phyloP scores from a whole-genome alignment of 2,329 filamentous ascomycete species.

The Ustilaginoidea virens region DNA sequence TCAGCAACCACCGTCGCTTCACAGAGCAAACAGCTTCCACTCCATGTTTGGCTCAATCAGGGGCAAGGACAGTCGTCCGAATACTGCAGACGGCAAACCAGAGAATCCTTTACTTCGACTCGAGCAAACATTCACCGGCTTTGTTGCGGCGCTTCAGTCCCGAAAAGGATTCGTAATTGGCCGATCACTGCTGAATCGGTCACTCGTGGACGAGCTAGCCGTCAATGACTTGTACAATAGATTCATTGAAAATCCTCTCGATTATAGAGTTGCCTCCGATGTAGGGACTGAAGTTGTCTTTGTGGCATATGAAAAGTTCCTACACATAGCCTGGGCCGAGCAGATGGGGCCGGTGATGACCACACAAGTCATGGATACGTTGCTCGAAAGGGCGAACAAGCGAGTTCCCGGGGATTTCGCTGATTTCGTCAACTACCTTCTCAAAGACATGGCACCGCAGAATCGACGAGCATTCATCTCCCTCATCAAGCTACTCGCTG shows the following conservation, averaged over 20 bases:
- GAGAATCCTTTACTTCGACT: conserved; percentile 56
- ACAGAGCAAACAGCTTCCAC: conserved; percentile 30
- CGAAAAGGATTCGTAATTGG: conserved; percentile 80
- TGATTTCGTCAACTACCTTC: conserved; percentile 50
- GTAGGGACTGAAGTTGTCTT: conserved; percentile 73
- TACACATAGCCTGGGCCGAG: conserved; percentile 75
- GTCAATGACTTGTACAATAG: conserved; percentile 87
- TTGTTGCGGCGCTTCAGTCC: conserved; percentile 66
- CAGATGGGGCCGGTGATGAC: conserved; percentile 78
- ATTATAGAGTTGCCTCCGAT: conserved; percentile 60
- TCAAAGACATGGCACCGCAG: conserved; percentile 51
- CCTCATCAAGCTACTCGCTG: conserved; percentile 71
- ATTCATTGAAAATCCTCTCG: conserved; percentile 68
- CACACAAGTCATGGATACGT: conserved; percentile 49
- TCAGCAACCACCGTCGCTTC: conserved; percentile 25
- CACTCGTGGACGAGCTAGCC: conserved; percentile 56
- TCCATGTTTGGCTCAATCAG: conserved; percentile 40
- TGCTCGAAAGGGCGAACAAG: conserved; percentile 55
- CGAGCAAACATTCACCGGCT: conserved; percentile 74
- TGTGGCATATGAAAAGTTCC: conserved; percentile 84
- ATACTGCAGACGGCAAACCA: conserved; percentile 33
- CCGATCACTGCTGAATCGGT: conserved; percentile 55
- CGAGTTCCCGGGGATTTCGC: conserved; percentile 58
- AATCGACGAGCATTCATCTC: conserved; percentile 66
- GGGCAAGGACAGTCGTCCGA: conserved; percentile 23